These are phyloP conservation scores for Solanum megistacrolobum DNA, from an alignment of 257 asterid species.

Conservation along the genomic window DNA sequence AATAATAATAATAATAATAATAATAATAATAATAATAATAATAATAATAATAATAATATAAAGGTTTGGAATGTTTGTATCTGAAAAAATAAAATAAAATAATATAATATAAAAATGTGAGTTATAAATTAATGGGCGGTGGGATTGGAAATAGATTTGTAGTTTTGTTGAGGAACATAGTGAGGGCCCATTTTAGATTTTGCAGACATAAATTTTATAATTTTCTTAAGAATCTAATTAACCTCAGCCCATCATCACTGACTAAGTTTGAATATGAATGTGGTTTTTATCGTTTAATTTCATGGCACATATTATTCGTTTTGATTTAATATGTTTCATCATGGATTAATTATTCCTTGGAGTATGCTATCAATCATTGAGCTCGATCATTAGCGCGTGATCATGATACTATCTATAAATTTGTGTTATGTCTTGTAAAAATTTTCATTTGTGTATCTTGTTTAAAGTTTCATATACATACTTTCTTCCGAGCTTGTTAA, in stretches of 20 bases:
- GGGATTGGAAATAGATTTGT: not conserved
- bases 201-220: not conserved
- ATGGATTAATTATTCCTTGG: not conserved
- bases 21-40: not conserved
- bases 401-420: not conserved
- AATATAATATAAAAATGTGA: not conserved
- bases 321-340: rapidly evolving
- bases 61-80: not conserved
- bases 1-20: not conserved
- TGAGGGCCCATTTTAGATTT: not conserved
- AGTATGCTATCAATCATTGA: not conserved
- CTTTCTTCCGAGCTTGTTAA: not conserved
- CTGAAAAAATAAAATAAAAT: not conserved
- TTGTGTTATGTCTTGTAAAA: not conserved
- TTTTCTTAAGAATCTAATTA: not conserved
- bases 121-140: not conserved
- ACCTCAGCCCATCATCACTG: not conserved
- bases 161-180: not conserved
- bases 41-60: not conserved
- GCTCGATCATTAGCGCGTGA: not conserved
- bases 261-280: not conserved
- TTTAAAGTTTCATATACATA: not conserved
- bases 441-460: rapidly evolving
- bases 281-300: not conserved
- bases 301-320: not conserved